Evolutionary conservation across 768 basidiomycete species (phyloP).

Genomic region (Holtermanniella nyarrowii): DNA sequence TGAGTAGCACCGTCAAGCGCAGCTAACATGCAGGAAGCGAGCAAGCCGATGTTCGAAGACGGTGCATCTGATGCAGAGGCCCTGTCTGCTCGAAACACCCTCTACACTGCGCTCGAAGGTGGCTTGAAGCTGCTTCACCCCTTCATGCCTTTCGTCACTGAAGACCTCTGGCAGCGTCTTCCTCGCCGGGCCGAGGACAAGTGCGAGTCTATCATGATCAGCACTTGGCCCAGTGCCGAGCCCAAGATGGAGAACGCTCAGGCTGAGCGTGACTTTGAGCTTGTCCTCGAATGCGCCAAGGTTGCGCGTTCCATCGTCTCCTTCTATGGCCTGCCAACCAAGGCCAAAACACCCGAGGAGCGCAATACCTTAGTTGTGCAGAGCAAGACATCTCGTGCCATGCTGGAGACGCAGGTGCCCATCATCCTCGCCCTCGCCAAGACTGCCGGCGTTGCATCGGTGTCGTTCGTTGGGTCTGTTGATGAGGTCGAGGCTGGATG

Average conservation of each 20-base stretch:
- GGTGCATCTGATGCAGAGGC: conserved; percentile 51
- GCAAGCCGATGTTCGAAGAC: conserved; percentile 93
- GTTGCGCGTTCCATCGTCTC: conserved; percentile 75
- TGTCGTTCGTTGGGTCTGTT: conserved; percentile 55
- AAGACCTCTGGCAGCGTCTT: conserved; percentile 95
- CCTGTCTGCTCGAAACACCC: conserved; percentile 82
- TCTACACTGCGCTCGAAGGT: conserved; percentile 86
- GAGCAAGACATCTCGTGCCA: conserved; percentile 40
- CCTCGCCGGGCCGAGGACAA: conserved; percentile 72
- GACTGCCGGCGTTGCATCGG: conserved; percentile 57
- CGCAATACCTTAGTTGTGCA: too few species aligned
- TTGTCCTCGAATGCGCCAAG: conserved; percentile 68
- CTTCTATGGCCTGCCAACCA: conserved; percentile 64
- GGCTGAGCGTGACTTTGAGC: conserved; percentile 74
- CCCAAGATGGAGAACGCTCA: conserved; percentile 49
- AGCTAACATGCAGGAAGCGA: conserved; percentile 63
- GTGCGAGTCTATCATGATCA: conserved; percentile 80
- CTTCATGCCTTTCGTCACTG: conserved; percentile 98
- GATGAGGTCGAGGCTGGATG: conserved; percentile 77
- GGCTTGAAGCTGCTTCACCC: conserved; percentile 87
- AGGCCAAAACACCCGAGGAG: conserved; percentile 39
- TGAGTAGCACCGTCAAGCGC: conserved; percentile 42
- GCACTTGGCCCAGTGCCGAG: conserved; percentile 57
- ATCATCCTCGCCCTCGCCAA: conserved; percentile 78
- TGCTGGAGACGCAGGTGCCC: conserved; percentile 61